Base-by-base conservation (phyloP, 768 basidiomycete genomes). In the Amanita phalloides region DNA sequence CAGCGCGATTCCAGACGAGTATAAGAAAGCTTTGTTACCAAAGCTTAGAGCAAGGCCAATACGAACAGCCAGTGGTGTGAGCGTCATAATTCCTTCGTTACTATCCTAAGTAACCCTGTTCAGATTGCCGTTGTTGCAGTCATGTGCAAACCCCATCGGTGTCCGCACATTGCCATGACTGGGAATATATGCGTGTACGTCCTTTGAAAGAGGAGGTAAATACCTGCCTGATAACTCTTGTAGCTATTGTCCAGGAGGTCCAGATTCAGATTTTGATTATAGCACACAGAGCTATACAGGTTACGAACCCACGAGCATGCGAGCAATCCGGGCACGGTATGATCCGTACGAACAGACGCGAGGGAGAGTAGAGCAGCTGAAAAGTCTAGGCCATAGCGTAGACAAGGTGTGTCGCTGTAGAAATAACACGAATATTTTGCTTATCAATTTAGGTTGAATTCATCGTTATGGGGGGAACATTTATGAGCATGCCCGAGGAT, bases 121-220 rank as follows among this genome's bases (percentile, higher is more conserved):
- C 54, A 95, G 92, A 94, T 98, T 53, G 96, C 95, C 13, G 95
- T 98, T 21, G 96, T 99, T 11, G 96, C 96, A 7, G 95, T 99
- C n/a, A 99, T 99, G 96, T 95, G 93, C 73, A 99, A 98, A 63
- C 96, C 96, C 1, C 96, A 99, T 73, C 81, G 96, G 49, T 99
- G 96, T 73, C 96, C 96, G 3, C 96, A 99, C 70, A 98, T 99
- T 51, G 96, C 96, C 6, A 96, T 99, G 91, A 99, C 96, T 0
- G 96, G 96, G 26, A 99, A 99, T 61, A 98, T 99, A 52, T 99
- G 96, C 69, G 96, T 99, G 85, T 95, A 67, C 57, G 86, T 71
- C 23, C 30, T 32, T 25, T 6, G 37, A 39, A 9, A 10, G 33
- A 36, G 35, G 7, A n/a, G 17, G 42, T 28, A 1, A 36, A 21